These are phyloP conservation scores for maize (Zea mays) DNA, from an alignment of 176 grass and related monocot species.

Conservation along the genomic window DNA sequence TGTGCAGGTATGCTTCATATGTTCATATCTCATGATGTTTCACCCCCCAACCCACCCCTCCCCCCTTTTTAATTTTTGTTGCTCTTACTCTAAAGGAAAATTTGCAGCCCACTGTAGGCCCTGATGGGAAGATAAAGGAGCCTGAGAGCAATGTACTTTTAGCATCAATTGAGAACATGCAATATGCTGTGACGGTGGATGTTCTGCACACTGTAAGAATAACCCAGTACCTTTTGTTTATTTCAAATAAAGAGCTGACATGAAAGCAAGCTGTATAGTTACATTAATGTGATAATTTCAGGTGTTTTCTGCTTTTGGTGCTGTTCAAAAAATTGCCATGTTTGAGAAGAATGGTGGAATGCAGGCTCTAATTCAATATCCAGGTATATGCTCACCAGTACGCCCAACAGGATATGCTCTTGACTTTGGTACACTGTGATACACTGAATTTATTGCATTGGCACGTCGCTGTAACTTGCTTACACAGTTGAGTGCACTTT, in stretches of 20 bases:
- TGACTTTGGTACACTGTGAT: constrained; percentile 4
- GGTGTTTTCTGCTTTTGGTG: constrained; percentile 97
- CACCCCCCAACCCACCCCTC: too few species aligned
- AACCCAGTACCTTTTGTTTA: constrained; percentile 6
- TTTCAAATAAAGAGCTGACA: not conserved
- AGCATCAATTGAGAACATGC: constrained; percentile 91
- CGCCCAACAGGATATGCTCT: constrained; percentile 19
- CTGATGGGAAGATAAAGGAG: constrained; percentile 82
- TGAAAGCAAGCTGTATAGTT: constrained; percentile 18
- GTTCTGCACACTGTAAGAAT: constrained; percentile 90
- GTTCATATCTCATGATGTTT: constrained; percentile 15
- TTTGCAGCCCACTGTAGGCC: constrained; percentile 67
- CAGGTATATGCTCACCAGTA: constrained; percentile 48
- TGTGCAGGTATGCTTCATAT: constrained; percentile 53
- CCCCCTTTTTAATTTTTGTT: not conserved
- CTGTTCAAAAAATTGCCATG: constrained; percentile 94
- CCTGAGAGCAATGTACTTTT: constrained; percentile 88
- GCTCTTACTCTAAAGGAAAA: constrained; percentile 25
- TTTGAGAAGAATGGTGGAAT: constrained; percentile 95
- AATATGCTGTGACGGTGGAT: constrained; percentile 94
- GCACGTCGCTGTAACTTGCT: constrained; percentile 12
- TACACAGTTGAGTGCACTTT: not conserved
- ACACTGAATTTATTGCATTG: constrained; percentile 14
- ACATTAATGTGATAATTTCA: constrained; percentile 46
- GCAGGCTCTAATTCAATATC: constrained; percentile 96